Base-by-base conservation (phyloP, 2,329 filamentous ascomycete genomes). In the Fusarium mangiferae region DNA sequence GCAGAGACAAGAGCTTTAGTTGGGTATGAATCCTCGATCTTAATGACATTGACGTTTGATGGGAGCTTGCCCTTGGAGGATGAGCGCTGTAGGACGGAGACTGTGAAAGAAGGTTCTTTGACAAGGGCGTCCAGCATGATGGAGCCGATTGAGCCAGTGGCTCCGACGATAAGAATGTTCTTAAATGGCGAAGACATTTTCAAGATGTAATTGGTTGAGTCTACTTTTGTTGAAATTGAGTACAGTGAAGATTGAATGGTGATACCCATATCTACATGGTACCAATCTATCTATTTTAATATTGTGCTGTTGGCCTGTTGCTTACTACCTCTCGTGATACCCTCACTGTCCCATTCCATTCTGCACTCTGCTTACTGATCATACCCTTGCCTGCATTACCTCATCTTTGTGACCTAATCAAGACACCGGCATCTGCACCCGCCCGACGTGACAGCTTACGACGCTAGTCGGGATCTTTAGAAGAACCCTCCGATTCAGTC, bases 11-110 rank as follows among this genome's bases (percentile, higher is more conserved):
- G 38, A 4, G n/a, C 64, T 15, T 51, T 20, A 2, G 49, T 44
- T 5, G 62, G 64, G 38, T 67, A 67, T 11, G n/a, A 66, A 13
- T 66, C 64, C 6, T 66, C 62, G 5, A 67, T 44, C 4, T 28
- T 67, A 18, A 67, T 49, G 15, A 39, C 44, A 3, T 33, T 28
- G 6, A 66, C 49, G 15, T 6, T 42, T 28, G 24, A 5, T 4
- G 64, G 33, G 4, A 67, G 36, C 1, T 66, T 67, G 9, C 62
- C 64, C 13, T 39, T 44, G 7, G 64, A 67, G 0, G 64, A 67
- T 15, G 62, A 66, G 7, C 64, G 44, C 8, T 66, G 64, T 0
- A 67, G 20, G 24, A 24, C 51, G 5, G 51, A 38, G 38, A 67
- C 49, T 2, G 39, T 39, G 33, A 67, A 67, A 1, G 36, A 59